phyloP scores from a whole-genome alignment of 2,329 filamentous ascomycete species.

The Xylaria digitata region DNA sequence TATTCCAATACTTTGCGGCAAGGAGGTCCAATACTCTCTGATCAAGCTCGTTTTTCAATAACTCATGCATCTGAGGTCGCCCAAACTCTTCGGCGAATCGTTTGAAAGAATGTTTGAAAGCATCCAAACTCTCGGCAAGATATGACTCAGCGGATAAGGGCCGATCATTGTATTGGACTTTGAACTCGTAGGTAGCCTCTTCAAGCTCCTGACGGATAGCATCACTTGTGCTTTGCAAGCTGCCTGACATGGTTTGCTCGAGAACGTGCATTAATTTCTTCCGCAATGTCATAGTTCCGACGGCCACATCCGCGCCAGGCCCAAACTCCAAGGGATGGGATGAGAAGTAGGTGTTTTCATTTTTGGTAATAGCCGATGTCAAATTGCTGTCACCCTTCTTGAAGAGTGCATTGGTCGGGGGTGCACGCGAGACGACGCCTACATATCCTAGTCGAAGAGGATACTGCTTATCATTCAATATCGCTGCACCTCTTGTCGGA shows the following conservation, averaged over 20 bases:
- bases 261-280: slow-evolving; percentile 98
- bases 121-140: slow-evolving; percentile 91
- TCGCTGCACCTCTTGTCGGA: slow-evolving; percentile 77
- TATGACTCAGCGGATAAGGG: slow-evolving; percentile 96
- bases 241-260: slow-evolving; percentile 96
- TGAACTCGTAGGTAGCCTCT: slow-evolving; percentile 98
- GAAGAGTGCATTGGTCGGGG: slow-evolving; percentile 78
- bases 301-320: slow-evolving; percentile 74
- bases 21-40: slow-evolving; percentile 94
- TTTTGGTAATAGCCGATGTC: slow-evolving; percentile 82
- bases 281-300: slow-evolving; percentile 86
- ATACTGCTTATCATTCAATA: slow-evolving; percentile 91
- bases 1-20: slow-evolving; percentile 97
- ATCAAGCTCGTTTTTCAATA: slow-evolving; percentile 92
- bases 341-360: slow-evolving; percentile 88
- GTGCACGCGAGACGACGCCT: slow-evolving; percentile 89
- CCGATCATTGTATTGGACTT: slow-evolving; percentile 98
- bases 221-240: slow-evolving; percentile 87
- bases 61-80: slow-evolving; percentile 84
- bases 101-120: slow-evolving; percentile 98
- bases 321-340: slow-evolving; percentile 85
- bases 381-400: slow-evolving; percentile 85
- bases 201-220: slow-evolving; percentile 95
- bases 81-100: slow-evolving; percentile 92
- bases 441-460: slow-evolving; percentile 95